Base-by-base conservation (phyloP, 352 stramenopile genomes). In the Albugo candida region DNA sequence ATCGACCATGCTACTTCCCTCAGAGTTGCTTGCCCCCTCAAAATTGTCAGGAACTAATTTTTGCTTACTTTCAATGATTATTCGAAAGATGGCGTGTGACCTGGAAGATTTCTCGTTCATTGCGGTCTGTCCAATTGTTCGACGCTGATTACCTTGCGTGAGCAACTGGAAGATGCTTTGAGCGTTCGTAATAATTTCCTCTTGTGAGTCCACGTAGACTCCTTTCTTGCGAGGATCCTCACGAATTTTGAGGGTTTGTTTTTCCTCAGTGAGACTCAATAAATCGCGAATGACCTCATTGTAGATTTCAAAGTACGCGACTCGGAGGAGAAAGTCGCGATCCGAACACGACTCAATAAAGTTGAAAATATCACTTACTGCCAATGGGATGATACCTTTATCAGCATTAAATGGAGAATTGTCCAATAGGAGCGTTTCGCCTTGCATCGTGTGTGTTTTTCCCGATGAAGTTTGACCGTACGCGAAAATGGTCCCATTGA, bases 231-330 rank as follows among this genome's bases (percentile, higher is more conserved):
- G 61, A 27, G 88, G 88, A 65, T 97, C 93, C 50, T 99, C 94
- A 13, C 83, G 73, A 36, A 97, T 70, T 52, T 92, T 81, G 47
- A 95, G 59, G 20, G 58, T 78, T 11, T 41, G 46, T n/a, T 49
- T 58, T 44, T 66, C 61, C 14, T 70, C 68, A 55, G 37, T 61
- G 0, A 58, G 42, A n/a, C 63, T 73, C 8, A 99, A 71, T 41
- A 99, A 66, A 62, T 99, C 95, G 8, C 81, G 65, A 11, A 99
- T 87, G 41, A 96, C 86, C 67, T 99, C 95, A 56, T 99, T 98
- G 70, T 99, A 99, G 55, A 99, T 98, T 66, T 99, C 95, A 34
- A 99, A 70, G 57, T 97, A 99, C n/a, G 87, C 97, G 13, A 96
- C 92, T 34, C 94, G 76, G 27, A 99, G 61, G 12, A 98, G 61